Evolutionary conservation across 768 basidiomycete species (phyloP).

Genomic region (Mycena venus): DNA sequence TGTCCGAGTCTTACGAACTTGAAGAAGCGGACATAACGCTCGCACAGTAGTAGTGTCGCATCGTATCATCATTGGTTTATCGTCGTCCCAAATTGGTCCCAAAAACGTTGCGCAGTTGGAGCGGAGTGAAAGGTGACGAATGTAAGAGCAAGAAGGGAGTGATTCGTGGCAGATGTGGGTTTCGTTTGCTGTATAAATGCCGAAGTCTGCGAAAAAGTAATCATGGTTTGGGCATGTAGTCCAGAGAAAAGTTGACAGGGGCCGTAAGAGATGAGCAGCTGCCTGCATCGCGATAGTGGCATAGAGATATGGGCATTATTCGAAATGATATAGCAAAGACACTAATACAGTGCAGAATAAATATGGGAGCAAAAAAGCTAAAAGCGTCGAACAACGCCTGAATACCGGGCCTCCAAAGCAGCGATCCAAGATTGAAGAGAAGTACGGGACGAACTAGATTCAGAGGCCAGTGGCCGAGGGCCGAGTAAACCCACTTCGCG

Average conservation of each 20-base stretch:
- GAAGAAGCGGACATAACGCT: too few relatives aligned
- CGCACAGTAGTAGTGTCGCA: too few relatives aligned
- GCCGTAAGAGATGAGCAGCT: background rate
- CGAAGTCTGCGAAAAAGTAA: background rate
- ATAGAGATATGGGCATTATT: background rate
- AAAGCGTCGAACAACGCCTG: background rate
- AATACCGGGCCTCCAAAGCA: background rate
- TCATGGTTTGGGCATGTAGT: too few relatives aligned
- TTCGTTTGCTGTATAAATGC: background rate
- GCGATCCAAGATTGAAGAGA: background rate
- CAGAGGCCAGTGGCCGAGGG: constrained; percentile 6
- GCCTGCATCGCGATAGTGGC: background rate
- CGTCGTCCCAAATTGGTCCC: too few relatives aligned
- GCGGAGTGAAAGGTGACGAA: too few relatives aligned
- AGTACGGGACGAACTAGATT: background rate
- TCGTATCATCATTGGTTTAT: too few relatives aligned
- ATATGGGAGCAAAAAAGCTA: background rate
- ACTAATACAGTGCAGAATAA: constrained; percentile 3
- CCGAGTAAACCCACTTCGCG: background rate
- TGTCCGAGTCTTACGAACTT: too few relatives aligned
- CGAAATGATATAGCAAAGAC: background rate
- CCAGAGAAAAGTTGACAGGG: too few relatives aligned
- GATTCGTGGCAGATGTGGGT: background rate
- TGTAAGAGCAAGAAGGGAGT: background rate
- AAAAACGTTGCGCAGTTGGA: too few relatives aligned